Evolutionary conservation across 2,329 filamentous ascomycete genomes (phyloP).

Genomic region (Cladosporium sp.): DNA sequence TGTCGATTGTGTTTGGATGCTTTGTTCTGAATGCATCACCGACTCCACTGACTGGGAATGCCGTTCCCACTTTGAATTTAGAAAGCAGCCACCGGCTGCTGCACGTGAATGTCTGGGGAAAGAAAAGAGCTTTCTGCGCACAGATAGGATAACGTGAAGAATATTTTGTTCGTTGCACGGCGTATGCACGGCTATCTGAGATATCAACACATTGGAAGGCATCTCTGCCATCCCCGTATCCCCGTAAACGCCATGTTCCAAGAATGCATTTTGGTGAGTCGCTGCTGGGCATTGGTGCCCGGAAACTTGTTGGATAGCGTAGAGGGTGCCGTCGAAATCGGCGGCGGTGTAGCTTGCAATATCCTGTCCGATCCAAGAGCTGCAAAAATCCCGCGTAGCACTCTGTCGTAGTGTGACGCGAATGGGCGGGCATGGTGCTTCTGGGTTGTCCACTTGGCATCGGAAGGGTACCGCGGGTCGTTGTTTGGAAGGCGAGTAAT

Average conservation of each 20-base stretch:
- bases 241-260: constrained; percentile 11
- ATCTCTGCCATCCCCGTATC: constrained; percentile 6
- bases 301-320: constrained; percentile 1
- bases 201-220: constrained; percentile 12
- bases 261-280: constrained; percentile 7
- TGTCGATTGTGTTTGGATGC: no score
- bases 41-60: no score
- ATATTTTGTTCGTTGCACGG: constrained; percentile 6
- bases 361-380: not conserved
- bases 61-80: no score
- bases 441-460: not conserved
- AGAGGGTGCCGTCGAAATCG: not conserved
- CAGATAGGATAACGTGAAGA: not conserved
- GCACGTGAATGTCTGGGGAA: no score
- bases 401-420: not conserved
- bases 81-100: no score
- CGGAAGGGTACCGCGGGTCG: not conserved
- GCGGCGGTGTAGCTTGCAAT: not conserved
- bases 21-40: no score
- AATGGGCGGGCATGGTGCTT: not conserved
- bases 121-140: not conserved
- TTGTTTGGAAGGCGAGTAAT: not conserved
- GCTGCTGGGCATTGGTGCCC: not conserved
- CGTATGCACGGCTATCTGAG: constrained; percentile 10
- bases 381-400: not conserved